Conservation (phyloP, 2,329 filamentous ascomycete genomes). For the Gremmenia infestans region DNA sequence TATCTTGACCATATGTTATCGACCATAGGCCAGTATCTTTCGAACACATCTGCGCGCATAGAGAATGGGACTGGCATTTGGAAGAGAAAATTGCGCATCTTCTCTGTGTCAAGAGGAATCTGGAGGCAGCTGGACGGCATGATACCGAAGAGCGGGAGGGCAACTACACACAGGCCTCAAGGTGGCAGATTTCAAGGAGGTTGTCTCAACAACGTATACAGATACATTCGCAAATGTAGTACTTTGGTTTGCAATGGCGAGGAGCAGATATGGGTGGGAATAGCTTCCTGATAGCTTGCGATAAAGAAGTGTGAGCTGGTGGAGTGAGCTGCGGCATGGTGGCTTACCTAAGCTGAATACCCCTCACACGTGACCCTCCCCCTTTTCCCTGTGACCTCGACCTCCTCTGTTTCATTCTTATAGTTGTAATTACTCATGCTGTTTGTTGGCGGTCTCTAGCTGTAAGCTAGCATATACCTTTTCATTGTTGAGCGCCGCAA, state of each 20-base stretch:
- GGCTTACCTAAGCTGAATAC: not conserved
- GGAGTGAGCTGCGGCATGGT: not conserved
- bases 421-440: not conserved
- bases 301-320: not conserved
- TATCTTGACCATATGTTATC: constrained; percentile 9
- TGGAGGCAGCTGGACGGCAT: constrained; percentile 5
- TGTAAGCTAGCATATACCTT: no score
- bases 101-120: constrained; percentile 5
- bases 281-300: not conserved
- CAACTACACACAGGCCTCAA: not conserved
- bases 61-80: constrained; percentile 10
- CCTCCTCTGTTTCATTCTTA: not conserved
- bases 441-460: not conserved
- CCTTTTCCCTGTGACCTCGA: not conserved
- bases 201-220: not conserved
- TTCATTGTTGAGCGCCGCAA: no score
- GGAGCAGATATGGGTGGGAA: not conserved
- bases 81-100: constrained; percentile 11
- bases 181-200: not conserved
- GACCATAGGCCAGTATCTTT: constrained; percentile 6
- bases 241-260: not conserved
- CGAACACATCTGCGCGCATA: constrained; percentile 8
- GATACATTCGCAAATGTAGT: not conserved
- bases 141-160: not conserved
- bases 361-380: not conserved